Evolutionary conservation across 2,329 filamentous ascomycete species (phyloP).

Genomic region (Gremmenia infestans): DNA sequence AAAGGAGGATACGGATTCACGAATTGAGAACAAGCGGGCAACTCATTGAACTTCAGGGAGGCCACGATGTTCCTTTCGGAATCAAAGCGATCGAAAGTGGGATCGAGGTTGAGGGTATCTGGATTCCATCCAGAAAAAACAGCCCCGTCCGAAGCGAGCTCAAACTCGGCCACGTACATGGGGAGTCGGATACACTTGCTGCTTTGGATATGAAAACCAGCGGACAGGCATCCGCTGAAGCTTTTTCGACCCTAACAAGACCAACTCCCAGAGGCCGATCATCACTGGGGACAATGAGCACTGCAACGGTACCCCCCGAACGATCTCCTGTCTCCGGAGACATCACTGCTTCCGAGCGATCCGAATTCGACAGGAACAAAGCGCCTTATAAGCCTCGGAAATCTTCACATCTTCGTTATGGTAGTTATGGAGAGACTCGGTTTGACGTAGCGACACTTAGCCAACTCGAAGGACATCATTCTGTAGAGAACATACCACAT

Average conservation of each 20-base stretch:
- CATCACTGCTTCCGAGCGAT: not conserved
- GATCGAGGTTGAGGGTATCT: conserved; percentile 79
- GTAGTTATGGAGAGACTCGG: conserved; percentile 22
- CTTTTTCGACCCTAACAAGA: not conserved
- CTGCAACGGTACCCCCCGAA: not conserved
- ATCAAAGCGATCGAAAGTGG: conserved; percentile 80
- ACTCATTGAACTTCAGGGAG: conserved; percentile 28
- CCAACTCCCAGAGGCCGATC: conserved; percentile 8
- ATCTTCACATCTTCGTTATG: conserved; percentile 32
- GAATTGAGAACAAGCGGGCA: conserved; percentile 51
- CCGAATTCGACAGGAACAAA: conserved; percentile 5
- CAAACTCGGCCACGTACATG: conserved; percentile 12
- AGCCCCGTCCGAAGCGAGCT: conserved; percentile 23
- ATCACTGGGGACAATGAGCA: conserved; percentile 1
- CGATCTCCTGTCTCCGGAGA: not conserved
- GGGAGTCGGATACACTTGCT: conserved; percentile 4
- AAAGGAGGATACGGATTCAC: conserved; percentile 50
- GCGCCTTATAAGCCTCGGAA: conserved; percentile 31
- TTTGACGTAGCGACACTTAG: conserved; percentile 25
- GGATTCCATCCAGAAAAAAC: conserved; percentile 43
- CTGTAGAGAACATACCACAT: conserved; percentile 15
- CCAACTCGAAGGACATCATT: conserved; percentile 22
- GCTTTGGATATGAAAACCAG: conserved; percentile 9
- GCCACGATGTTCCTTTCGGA: conserved; percentile 74
- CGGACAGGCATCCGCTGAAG: conserved; percentile 1